These are phyloP conservation scores for Chrysanthemum seticuspe DNA, from an alignment of 129 eudicot species.

Conservation along the genomic window DNA sequence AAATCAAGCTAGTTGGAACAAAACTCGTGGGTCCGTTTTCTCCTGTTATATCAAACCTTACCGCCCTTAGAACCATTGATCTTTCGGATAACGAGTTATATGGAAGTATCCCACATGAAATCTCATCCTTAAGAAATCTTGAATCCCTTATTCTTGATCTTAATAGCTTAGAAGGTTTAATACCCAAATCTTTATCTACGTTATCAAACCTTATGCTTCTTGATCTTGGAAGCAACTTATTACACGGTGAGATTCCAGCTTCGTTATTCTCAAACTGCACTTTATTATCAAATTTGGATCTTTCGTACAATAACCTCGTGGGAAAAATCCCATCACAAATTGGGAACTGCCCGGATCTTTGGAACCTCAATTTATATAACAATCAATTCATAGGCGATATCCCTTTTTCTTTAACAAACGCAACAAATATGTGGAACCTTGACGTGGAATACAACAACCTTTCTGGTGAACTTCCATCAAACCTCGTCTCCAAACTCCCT, in stretches of 20 bases:
- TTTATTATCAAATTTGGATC: conserved; percentile 43
- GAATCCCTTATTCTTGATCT: conserved; percentile 34
- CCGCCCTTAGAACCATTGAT: conserved; percentile 33
- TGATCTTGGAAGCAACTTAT: conserved; percentile 31
- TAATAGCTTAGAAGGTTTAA: conserved; percentile 40
- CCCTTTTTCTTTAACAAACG: conserved; percentile 48
- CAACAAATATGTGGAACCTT: conserved; percentile 37
- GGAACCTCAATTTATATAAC: conserved; percentile 52
- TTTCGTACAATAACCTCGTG: conserved; percentile 33
- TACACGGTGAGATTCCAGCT: conserved; percentile 45
- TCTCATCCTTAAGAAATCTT: conserved; percentile 43
- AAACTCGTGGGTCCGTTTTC: conserved; percentile 45
- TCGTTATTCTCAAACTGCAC: conserved; percentile 62
- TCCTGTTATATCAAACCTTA: conserved; percentile 48
- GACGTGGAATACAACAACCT: conserved; percentile 52
- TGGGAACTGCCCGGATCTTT: conserved; percentile 40
- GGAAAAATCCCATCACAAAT: conserved; percentile 56
- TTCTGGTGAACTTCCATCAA: conserved; percentile 56
- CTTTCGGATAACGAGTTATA: conserved; percentile 33
- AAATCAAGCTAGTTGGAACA: conserved; percentile 25
- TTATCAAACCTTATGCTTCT: conserved; percentile 41
- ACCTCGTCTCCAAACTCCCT: conserved; percentile 36
- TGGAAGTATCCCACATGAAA: conserved; percentile 46
- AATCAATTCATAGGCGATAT: conserved; percentile 59
- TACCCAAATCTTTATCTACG: conserved; percentile 43